Percentiles rank a stretch among this genome's conserved stretches.
These are phyloP conservation scores for Magnaporthiopsis rhizophila DNA, from an alignment of 2,329 filamentous ascomycete genomes.

Conservation along the genomic window DNA sequence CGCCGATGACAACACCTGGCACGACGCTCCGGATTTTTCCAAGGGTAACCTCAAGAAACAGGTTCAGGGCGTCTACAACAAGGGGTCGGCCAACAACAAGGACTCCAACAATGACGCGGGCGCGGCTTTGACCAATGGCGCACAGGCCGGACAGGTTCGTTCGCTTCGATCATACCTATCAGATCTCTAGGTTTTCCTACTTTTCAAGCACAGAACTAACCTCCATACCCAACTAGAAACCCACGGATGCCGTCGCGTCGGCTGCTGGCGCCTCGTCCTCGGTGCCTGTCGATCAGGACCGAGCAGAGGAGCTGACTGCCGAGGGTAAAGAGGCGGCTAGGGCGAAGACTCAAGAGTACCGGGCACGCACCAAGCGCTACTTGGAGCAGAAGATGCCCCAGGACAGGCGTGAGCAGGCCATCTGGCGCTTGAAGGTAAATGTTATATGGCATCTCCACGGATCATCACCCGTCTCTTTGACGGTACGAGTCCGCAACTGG, in stretches of 20 bases:
- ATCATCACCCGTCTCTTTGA: not conserved
- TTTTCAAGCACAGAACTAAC: not conserved
- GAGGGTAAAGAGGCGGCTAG: conserved; percentile 46
- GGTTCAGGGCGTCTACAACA: conserved; percentile 52
- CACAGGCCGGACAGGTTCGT: not conserved
- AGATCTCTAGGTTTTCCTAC: not conserved
- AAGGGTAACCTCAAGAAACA: conserved; percentile 62
- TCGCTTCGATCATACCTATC: not conserved
- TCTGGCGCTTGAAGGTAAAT: conserved; percentile 68
- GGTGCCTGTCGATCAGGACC: conserved; percentile 31
- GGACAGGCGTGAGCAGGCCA: conserved; percentile 85
- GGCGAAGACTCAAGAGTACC: conserved; percentile 31
- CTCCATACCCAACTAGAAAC: not conserved
- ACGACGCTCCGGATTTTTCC: conserved; percentile 72
- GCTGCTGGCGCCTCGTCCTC: conserved; percentile 45
- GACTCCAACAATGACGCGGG: not conserved
- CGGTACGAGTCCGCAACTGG: not conserved
- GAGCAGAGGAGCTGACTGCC: conserved; percentile 46
- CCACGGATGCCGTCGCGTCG: conserved; percentile 18
- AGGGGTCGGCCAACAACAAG: conserved; percentile 14
- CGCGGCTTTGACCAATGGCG: not conserved
- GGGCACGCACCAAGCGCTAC: conserved; percentile 56
- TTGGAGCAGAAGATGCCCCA: conserved; percentile 79
- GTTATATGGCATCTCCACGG: not conserved
- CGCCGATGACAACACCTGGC: conserved; percentile 88